Percentiles rank a stretch among this genome's conserved stretches.
These are phyloP conservation scores for Tagetes erecta DNA, from an alignment of 129 eudicot species.

Conservation along the genomic window DNA sequence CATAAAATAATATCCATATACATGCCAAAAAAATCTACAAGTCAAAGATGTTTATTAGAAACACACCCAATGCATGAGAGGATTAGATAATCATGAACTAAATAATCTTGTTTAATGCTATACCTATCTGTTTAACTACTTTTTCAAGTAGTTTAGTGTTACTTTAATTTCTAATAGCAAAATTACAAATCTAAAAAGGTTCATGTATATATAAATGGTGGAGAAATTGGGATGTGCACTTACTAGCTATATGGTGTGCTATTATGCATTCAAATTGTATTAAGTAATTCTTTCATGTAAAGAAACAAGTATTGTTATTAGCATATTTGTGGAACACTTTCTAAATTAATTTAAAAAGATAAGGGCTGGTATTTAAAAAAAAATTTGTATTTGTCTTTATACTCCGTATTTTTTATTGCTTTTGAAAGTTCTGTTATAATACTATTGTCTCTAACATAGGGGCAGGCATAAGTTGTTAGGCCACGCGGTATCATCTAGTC, in stretches of 20 bases:
- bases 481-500: too few species aligned
- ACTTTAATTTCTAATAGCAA: constrained; percentile 19
- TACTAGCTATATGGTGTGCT: constrained; percentile 19
- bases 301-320: too few species aligned
- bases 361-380: neutral
- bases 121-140: constrained; percentile 28
- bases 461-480: too few species aligned
- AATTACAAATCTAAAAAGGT: constrained; percentile 14
- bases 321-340: neutral
- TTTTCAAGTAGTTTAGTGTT: constrained; percentile 31
- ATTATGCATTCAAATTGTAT: constrained; percentile 13
- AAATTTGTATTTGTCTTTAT: neutral
- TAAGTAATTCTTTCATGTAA: neutral
- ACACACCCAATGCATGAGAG: constrained; percentile 34
- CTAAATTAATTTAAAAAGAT: neutral
- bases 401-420: neutral
- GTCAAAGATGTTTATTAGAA: constrained; percentile 31
- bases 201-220: constrained; percentile 16
- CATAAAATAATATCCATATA: constrained; percentile 7
- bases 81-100: constrained; percentile 35
- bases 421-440: neutral
- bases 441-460: too few species aligned
- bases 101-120: constrained; percentile 33
- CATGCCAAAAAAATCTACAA: constrained; percentile 22
- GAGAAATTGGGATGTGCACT: constrained; percentile 41